phyloP scores from a whole-genome alignment of 176 grass and related monocot species.

The Typha latifolia region DNA sequence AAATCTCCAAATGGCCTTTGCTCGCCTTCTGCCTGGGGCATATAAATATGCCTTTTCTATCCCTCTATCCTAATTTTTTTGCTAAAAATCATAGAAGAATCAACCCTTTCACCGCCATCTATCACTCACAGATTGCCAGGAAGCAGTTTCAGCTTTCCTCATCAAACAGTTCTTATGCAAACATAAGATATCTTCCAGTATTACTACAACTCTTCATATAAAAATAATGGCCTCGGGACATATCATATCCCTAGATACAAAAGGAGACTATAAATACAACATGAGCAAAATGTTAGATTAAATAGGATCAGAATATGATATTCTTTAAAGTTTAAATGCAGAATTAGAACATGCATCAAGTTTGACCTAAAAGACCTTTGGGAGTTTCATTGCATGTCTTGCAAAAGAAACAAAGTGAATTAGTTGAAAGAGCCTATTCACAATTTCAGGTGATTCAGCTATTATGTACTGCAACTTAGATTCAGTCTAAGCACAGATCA shows the following conservation, averaged over 20 bases:
- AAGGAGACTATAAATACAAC: background rate
- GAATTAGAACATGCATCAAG: background rate
- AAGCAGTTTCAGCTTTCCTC: background rate
- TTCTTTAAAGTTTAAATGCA: background rate
- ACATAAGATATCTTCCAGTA: background rate
- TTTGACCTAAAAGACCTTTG: background rate
- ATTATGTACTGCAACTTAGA: background rate
- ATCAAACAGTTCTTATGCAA: background rate
- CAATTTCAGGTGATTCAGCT: background rate
- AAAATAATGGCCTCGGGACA: background rate
- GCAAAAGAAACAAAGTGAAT: background rate
- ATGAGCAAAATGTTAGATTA: background rate
- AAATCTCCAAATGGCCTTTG: too few species aligned
- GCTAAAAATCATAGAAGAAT: too few species aligned
- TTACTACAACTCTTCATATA: background rate
- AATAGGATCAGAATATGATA: background rate
- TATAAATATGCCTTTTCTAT: too few species aligned
- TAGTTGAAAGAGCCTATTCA: background rate
- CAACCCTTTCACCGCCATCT: too few species aligned
- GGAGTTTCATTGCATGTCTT: background rate
- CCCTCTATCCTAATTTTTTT: too few species aligned
- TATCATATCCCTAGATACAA: background rate
- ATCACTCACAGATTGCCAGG: background rate
- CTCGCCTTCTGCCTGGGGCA: too few species aligned
- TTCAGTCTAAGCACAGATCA: background rate